Percentiles rank a stretch among this genome's conserved stretches.
Evolutionary conservation across 805 yeast species (phyloP).

Genomic region (Blastobotrys terrestris): DNA sequence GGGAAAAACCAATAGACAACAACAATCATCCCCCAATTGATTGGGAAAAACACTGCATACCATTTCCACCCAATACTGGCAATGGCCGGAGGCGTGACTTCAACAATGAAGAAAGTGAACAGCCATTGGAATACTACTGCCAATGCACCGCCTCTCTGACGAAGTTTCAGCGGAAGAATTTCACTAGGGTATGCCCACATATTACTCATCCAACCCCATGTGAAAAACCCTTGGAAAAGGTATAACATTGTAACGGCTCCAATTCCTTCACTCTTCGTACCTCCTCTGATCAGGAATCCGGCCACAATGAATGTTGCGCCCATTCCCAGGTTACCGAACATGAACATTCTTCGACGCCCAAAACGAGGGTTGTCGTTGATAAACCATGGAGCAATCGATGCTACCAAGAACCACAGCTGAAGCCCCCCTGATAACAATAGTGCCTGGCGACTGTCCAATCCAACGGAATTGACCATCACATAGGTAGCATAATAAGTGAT

Average conservation of each 20-base stretch:
- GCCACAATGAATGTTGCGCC: slow-evolving; percentile 44
- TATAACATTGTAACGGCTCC: slow-evolving; percentile 50
- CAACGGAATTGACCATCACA: slow-evolving; percentile 49
- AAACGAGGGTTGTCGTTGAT: slow-evolving; percentile 47
- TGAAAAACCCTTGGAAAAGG: slow-evolving; percentile 48
- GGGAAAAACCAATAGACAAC: slow-evolving; percentile 38
- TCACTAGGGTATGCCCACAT: slow-evolving; percentile 51
- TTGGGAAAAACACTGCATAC: slow-evolving; percentile 27
- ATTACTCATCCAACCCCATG: slow-evolving; percentile 56
- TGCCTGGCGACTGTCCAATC: slow-evolving; percentile 42
- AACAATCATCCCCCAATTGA: slow-evolving; percentile 19
- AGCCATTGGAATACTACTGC: slow-evolving; percentile 66
- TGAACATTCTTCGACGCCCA: slow-evolving; percentile 61
- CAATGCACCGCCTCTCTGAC: slow-evolving; percentile 61
- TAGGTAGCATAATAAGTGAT: slow-evolving; percentile 65
- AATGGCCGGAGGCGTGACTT: slow-evolving; percentile 23
- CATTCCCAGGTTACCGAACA: slow-evolving; percentile 61
- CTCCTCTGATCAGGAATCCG: slow-evolving; percentile 32
- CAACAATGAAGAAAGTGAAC: slow-evolving; percentile 38
- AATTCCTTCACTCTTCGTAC: slow-evolving; percentile 24
- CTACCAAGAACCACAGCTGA: slow-evolving; percentile 44
- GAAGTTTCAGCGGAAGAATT: slow-evolving; percentile 55
- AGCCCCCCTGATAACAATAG: slow-evolving; percentile 38
- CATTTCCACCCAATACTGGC: slow-evolving; percentile 21
- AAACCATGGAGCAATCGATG: slow-evolving; percentile 48